phyloP scores from a whole-genome alignment of 495 filamentous ascomycete genomes.

The Talaromyces ruber region DNA sequence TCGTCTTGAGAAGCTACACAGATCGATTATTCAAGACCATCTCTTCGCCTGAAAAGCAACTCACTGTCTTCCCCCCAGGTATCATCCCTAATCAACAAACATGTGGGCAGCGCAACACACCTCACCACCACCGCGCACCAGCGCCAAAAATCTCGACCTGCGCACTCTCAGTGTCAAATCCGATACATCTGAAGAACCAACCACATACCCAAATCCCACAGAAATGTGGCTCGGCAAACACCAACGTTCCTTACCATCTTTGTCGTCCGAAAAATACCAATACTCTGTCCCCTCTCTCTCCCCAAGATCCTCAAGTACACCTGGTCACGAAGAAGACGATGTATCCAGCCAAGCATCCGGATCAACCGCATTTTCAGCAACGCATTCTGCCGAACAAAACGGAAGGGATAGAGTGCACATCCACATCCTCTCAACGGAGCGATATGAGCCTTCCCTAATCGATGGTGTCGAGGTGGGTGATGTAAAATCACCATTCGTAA shows the following conservation, averaged over 20 bases:
- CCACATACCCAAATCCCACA: not conserved
- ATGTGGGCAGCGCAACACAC: slow-evolving; percentile 2
- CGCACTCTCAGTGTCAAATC: not conserved
- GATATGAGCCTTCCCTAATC: not conserved
- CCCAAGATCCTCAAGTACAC: not conserved
- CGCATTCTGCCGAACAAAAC: not conserved
- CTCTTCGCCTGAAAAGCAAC: not conserved
- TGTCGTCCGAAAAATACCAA: not conserved
- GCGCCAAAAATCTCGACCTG: slow-evolving; percentile 2
- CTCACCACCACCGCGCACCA: not conserved
- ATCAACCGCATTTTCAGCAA: not conserved
- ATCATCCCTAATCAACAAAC: not conserved
- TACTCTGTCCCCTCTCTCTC: not conserved
- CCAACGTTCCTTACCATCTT: not conserved
- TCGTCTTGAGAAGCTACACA: not conserved
- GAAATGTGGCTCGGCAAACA: not conserved
- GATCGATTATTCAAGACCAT: not conserved
- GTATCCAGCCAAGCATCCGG: not conserved
- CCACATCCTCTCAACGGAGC: not conserved
- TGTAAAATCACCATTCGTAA: not conserved
- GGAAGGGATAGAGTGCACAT: not conserved
- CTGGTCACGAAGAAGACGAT: not conserved
- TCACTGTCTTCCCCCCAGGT: too few species aligned
- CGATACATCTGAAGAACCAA: not conserved
- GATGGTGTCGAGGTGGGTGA: not conserved